Evolutionary conservation across 768 basidiomycete species (phyloP), one percentile per base, ranked within the genome.

Genomic region (Pholiota microspora): DNA sequence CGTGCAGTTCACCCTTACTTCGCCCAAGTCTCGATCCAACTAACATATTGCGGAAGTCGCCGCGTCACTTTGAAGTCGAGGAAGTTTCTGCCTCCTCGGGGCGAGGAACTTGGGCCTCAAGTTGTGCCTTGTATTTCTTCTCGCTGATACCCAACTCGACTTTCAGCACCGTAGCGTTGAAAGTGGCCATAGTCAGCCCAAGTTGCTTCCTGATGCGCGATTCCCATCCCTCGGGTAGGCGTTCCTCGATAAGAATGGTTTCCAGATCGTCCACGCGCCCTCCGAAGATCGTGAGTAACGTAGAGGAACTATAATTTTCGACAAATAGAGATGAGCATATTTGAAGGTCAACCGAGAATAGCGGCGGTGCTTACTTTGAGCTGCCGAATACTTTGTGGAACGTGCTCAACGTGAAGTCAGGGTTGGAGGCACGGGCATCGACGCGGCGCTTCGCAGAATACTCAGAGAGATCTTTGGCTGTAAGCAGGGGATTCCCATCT

Each of bases 141-240:
- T 77, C 73, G 42, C 72, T 59, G 21, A 73, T 74, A 3, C 68
- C 71, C 0, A 62, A 53, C 60, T 77, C 80, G 29, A 82, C 69
- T 55, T 69, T 71, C 8, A 73, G 36, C 13, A 76, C 77, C 0
- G 76, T 77, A 2, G 35, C 42, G 62, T 90, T 87, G 71, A 88
- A 81, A 7, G 66, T 64, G 10, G 70, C 44, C 6, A 91, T 68
- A 0, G 88, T 89, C 29, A 90, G 67, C 0, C 89, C 89, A 51
- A 76, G 70, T 0, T 70, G 79, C 31, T 75, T 69, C n/a, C 77
- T 73, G 27, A 82, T 67, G 12, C 78, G 71, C 0, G 88, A 76
- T 63, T 90, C 87, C 86, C 88, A 92, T 18, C 82, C 82, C 0
- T 85, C 76, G 0, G 85, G 84, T 28, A 92, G 63, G 13, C 88